Conservation (phyloP, 2,329 filamentous ascomycete species). For the Aureobasidium subglaciale region DNA sequence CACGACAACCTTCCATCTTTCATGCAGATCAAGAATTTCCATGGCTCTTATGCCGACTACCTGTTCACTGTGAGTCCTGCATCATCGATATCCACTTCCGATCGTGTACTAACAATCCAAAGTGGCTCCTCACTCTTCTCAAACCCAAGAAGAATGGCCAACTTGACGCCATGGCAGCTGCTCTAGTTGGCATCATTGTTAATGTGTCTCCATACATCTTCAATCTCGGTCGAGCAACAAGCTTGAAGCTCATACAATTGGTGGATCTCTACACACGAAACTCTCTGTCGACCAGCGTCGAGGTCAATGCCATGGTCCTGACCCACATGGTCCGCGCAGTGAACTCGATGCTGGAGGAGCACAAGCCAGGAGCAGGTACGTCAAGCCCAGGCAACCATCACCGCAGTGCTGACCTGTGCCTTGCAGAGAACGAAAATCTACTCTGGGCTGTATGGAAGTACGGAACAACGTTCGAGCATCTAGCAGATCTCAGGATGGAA, state of each 20-base stretch:
- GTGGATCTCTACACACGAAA: conserved; percentile 9
- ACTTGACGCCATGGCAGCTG: conserved; percentile 62
- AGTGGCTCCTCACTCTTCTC: conserved; percentile 12
- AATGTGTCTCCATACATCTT: conserved; percentile 84
- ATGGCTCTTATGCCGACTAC: conserved; percentile 87
- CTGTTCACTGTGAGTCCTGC: conserved; percentile 77
- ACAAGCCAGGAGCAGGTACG: conserved; percentile 34
- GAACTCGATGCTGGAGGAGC: conserved; percentile 83
- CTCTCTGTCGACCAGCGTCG: conserved; percentile 73
- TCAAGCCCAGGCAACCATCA: background rate
- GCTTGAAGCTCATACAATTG: conserved; percentile 49
- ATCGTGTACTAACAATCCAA: background rate
- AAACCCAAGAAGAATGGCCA: conserved; percentile 14
- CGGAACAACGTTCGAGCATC: conserved; percentile 10
- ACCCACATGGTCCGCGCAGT: conserved; percentile 79
- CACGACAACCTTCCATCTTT: conserved; percentile 79
- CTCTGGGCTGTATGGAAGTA: conserved; percentile 18
- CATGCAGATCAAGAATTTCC: conserved; percentile 77
- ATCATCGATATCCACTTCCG: background rate
- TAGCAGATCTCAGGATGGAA: conserved; percentile 8
- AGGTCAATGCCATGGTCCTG: conserved; percentile 77
- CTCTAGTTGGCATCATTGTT: conserved; percentile 83
- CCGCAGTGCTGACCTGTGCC: background rate
- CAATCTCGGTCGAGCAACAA: conserved; percentile 64
- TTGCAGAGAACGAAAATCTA: conserved; percentile 17